Evolutionary conservation across 257 asterid species (phyloP).

Genomic region (Haberlea rhodopensis): DNA sequence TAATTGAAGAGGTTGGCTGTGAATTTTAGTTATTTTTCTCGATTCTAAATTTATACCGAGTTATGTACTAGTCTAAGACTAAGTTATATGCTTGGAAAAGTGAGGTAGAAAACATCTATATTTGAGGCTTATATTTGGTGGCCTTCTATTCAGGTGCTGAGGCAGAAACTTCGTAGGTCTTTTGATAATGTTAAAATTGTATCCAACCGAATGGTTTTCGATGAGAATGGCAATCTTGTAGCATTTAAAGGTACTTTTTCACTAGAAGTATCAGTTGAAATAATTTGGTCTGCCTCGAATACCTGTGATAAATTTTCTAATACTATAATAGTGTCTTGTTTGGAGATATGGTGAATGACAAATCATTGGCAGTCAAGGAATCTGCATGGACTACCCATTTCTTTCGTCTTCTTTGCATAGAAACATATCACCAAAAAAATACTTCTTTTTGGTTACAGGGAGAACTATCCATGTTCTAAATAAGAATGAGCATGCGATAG

Average conservation of each 20-base stretch:
- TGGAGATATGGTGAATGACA: no score
- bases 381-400: background rate
- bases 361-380: no score
- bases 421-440: slow-evolving; percentile 10
- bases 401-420: background rate
- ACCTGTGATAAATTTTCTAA: slow-evolving; percentile 1
- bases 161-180: slow-evolving; percentile 82
- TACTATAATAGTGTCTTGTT: background rate
- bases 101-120: background rate
- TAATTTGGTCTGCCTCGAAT: slow-evolving; percentile 1
- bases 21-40: slow-evolving; percentile 19
- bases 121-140: slow-evolving; percentile 28
- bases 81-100: background rate
- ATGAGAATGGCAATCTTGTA: slow-evolving; percentile 61
- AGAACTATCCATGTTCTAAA: slow-evolving; percentile 87
- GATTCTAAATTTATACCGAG: slow-evolving; percentile 4
- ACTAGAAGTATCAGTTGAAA: slow-evolving; percentile 13
- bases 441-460: slow-evolving; percentile 46
- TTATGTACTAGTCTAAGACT: background rate
- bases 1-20: slow-evolving; percentile 83
- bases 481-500: slow-evolving; percentile 93
- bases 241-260: slow-evolving; percentile 63
- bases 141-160: slow-evolving; percentile 62
- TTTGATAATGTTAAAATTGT: slow-evolving; percentile 78
- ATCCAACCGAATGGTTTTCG: slow-evolving; percentile 88